Evolutionary conservation across 108 stramenopile genomes (phyloP), one percentile per base, ranked within the genome.

Genomic region (Mayamaea pseudoterrestris): DNA sequence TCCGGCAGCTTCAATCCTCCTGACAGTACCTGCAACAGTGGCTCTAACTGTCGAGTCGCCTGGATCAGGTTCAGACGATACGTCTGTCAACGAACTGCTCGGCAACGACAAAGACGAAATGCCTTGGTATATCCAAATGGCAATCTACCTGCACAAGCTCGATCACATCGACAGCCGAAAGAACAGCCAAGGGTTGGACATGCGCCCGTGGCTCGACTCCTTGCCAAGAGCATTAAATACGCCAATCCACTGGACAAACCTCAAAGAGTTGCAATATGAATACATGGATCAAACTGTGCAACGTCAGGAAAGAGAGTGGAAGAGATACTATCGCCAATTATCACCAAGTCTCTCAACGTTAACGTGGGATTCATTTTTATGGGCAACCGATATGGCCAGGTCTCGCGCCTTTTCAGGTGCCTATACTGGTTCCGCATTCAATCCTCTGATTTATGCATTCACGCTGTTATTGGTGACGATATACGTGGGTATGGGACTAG

Each of bases 361-460:
- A 30, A 50, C 73, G 0, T 90, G 63, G 50, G 65, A 73, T 14
- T 73, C 82, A 12, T 90, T 90, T 50, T 48, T 83, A 0, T 90
- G 82, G 88, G 88, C 83, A 16, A 77, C 76, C 36, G 88, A 90
- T 55, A 66, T 59, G 26, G 88, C 88, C 29, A 63, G 88, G 31
- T 82, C 80, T 30, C 71, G 88, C 16, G 88, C 80, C 36, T 90
- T 90, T 47, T 84, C 82, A 27, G 82, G 87, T 8, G 74, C 72
- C 11, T 77, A 77, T 30, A 67, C 71, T 4, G 88, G 80, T 21
- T 48, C 74, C 14, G 72, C 80, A 16, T 90, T 90, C 50, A 74
- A 80, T 71, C 83, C 83, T 17, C 30, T 64, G 12, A 71, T 76
- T 7, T 90, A 80, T 55, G 83, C 64, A 3, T 79, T 84, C 35